Base-by-base conservation (phyloP, 2,329 filamentous ascomycete species). In the Intubia oerlemansii region DNA sequence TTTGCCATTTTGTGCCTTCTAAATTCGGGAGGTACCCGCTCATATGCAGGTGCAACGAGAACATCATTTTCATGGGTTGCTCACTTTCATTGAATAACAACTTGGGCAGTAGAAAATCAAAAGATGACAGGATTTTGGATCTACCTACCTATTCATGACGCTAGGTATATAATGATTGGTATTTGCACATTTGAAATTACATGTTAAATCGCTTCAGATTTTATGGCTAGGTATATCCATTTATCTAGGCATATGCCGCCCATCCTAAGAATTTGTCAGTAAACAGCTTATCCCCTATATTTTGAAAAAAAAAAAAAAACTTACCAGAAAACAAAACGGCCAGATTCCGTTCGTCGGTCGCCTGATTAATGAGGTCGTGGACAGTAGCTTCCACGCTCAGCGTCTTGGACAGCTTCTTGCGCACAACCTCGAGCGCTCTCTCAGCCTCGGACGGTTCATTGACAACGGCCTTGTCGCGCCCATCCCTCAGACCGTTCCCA, bases 331-430 rank as follows among this genome's bases (percentile, higher is more conserved):
- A 99, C 41, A 99, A 52, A 24, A 93, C 72, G 3, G 88, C 85
- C 43, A 99, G 48, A 45, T 98, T 93, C 39, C 67, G 66, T 54
- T 92, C 84, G 49, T 98, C 88, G 2, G 77, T 85, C 7, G 88
- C 85, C 52, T 91, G 78, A 46, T 93, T 88, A 38, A 98, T 98
- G 37, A 98, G 53, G 45, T 98, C 88, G 44, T 93, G 95, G 30
- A 98, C 88, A 10, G 82, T 93, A 4, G 88, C 90, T 31, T 77
- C 79, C 12, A 92, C 85, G 47, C 85, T 98, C 45, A 98, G 51
- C 3, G 79, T 84, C 59, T 92, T 92, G 37, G 76, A 79, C 39
- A 99, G 51, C 55, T 99, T 99, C 65, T 93, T 95, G 45, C 79
- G 71, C 32, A 99, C 88, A 14, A 95, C 77, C 32, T 82, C 80